Conservation (phyloP, 768 basidiomycete species). For the Strobilomyces echinocephalus region DNA sequence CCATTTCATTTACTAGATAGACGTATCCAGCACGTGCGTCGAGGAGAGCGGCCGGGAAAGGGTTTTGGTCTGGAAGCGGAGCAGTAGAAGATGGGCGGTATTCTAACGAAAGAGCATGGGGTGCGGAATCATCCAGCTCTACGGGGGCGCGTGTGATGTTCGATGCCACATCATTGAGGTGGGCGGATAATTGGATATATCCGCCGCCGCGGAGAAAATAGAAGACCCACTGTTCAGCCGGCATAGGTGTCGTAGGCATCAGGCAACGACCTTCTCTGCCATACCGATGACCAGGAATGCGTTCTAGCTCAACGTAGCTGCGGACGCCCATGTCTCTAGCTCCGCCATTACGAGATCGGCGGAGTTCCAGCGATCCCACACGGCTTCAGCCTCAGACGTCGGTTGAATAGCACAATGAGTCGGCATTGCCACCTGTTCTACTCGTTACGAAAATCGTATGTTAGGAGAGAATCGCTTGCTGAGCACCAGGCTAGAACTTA, state of each 20-base stretch:
- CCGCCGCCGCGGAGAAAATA: slow-evolving; percentile 63
- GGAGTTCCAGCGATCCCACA: slow-evolving; percentile 34
- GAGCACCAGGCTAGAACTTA: slow-evolving; percentile 6
- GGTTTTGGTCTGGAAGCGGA: slow-evolving; percentile 40
- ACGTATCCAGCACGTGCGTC: slow-evolving; percentile 72
- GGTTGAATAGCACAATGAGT: slow-evolving; percentile 10
- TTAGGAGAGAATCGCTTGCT: neutral
- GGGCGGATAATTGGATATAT: slow-evolving; percentile 50
- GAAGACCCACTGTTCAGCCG: slow-evolving; percentile 52
- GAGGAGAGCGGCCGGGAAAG: slow-evolving; percentile 73
- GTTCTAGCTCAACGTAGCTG: slow-evolving; percentile 37
- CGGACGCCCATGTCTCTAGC: slow-evolving; percentile 21
- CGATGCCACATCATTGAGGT: slow-evolving; percentile 47
- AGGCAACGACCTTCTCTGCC: slow-evolving; percentile 37
- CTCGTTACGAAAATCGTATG: neutral
- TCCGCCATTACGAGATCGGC: slow-evolving; percentile 30
- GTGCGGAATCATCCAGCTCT: slow-evolving; percentile 38
- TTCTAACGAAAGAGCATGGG: slow-evolving; percentile 58
- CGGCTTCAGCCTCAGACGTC: slow-evolving; percentile 10
- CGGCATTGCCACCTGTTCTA: slow-evolving; percentile 12
- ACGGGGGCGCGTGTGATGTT: slow-evolving; percentile 45
- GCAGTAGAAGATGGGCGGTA: slow-evolving; percentile 59
- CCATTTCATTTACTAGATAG: slow-evolving; percentile 56
- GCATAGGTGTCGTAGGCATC: slow-evolving; percentile 34
- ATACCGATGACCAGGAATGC: slow-evolving; percentile 56